These are phyloP conservation scores for Saitozyma sp. DNA, from an alignment of 768 basidiomycete genomes.

Conservation along the genomic window DNA sequence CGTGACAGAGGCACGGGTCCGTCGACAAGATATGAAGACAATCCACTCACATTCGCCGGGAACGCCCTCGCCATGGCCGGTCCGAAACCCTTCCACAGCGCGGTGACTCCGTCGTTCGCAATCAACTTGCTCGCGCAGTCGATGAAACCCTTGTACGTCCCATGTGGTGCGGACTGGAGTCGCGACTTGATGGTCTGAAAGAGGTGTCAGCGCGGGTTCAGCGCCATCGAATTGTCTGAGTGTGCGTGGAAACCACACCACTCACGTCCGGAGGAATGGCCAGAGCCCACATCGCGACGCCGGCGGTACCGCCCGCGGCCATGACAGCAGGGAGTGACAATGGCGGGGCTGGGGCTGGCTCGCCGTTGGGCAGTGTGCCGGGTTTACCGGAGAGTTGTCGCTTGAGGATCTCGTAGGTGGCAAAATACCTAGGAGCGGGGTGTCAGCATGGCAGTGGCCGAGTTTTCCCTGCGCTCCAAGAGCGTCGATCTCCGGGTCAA, in stretches of 20 bases:
- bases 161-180: conserved; percentile 92
- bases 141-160: conserved; percentile 90
- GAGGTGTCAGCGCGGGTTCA: neutral
- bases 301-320: conserved; percentile 88
- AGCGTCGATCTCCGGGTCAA: neutral
- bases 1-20: no score
- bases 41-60: conserved; percentile 88
- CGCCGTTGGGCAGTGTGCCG: conserved; percentile 22
- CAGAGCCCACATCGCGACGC: conserved; percentile 96
- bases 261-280: conserved; percentile 95
- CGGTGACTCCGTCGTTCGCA: conserved; percentile 76
- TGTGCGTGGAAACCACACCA: conserved; percentile 10
- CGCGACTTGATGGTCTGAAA: conserved; percentile 88
- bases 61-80: conserved; percentile 94
- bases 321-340: conserved; percentile 84
- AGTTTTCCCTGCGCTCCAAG: neutral
- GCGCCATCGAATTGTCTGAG: neutral
- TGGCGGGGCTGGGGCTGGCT: conserved; percentile 66
- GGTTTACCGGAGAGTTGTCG: conserved; percentile 63
- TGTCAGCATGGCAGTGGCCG: neutral
- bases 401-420: conserved; percentile 93
- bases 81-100: conserved; percentile 95
- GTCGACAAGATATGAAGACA: neutral
- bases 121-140: conserved; percentile 93
- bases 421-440: conserved; percentile 72